Conservation (phyloP, 2,329 filamentous ascomycete genomes). For the Drechslerella dactyloides region DNA sequence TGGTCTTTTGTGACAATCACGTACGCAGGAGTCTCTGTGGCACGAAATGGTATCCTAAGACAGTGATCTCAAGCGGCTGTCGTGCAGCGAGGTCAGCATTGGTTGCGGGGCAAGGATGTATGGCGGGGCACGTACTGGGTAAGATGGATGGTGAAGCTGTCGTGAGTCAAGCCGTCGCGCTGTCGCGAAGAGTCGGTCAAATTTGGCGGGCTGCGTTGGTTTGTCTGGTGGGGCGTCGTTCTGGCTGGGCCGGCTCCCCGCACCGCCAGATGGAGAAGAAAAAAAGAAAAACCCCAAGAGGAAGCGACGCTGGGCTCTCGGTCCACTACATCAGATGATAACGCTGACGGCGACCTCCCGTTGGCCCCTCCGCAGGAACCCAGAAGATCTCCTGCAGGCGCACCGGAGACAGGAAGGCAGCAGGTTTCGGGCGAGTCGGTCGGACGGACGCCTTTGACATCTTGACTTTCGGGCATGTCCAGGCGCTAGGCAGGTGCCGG, state of each 20-base stretch:
- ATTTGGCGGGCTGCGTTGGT: neutral
- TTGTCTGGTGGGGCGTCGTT: conserved; percentile 6
- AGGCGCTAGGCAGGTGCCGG: conserved; percentile 17
- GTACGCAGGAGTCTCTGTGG: neutral
- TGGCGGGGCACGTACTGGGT: neutral
- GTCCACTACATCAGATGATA: too few species aligned
- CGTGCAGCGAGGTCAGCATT: neutral
- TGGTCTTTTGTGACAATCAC: neutral
- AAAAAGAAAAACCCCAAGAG: neutral
- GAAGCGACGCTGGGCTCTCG: neutral
- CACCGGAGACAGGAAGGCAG: too few species aligned
- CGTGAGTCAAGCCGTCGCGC: neutral
- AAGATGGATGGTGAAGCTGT: neutral
- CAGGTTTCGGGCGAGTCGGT: neutral
- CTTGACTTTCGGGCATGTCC: conserved; percentile 17
- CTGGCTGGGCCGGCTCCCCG: neutral
- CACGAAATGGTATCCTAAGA: neutral
- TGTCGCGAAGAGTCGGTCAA: neutral
- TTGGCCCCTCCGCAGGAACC: too few species aligned
- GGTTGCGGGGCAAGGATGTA: neutral
- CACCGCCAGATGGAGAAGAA: neutral
- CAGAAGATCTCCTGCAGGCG: too few species aligned
- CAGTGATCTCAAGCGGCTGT: too few species aligned
- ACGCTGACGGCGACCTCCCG: too few species aligned
- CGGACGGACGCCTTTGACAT: neutral